Percentiles rank a stretch among this genome's conserved stretches.
These are phyloP conservation scores for Botryococcus braunii DNA, from an alignment of 163 green algal genomes.

Conservation along the genomic window DNA sequence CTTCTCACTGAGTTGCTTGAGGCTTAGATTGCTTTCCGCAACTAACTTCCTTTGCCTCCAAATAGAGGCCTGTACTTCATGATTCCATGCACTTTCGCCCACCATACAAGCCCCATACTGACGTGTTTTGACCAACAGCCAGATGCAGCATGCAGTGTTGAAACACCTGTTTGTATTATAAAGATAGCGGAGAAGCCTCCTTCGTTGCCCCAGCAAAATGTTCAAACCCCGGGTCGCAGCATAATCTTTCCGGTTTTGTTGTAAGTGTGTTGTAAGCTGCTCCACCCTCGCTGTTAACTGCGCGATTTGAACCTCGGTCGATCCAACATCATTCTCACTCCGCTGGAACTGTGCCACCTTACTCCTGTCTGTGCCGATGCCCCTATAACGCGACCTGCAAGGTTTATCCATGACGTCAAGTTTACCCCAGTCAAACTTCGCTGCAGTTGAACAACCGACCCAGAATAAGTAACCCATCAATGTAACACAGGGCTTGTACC, in stretches of 20 bases:
- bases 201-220: conserved; percentile 58
- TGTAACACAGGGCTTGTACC: no score
- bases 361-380: conserved; percentile 67
- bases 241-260: conserved; percentile 79
- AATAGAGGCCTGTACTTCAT: neutral
- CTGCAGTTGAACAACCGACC: no score
- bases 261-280: conserved; percentile 79
- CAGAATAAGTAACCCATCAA: no score
- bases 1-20: no score
- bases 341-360: conserved; percentile 43
- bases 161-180: conserved; percentile 44
- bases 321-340: conserved; percentile 61
- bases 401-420: no score
- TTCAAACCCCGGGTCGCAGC: conserved; percentile 66
- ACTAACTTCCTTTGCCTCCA: neutral
- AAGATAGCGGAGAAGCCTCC: conserved; percentile 74
- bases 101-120: neutral
- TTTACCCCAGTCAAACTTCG: no score
- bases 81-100: neutral
- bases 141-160: neutral
- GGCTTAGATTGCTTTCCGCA: no score
- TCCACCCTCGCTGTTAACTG: conserved; percentile 62
- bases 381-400: conserved; percentile 64
- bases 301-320: conserved; percentile 77
- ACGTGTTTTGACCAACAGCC: neutral